phyloP scores from a whole-genome alignment of 169 alveolate species.

The Cryptosporidium ryanae region DNA sequence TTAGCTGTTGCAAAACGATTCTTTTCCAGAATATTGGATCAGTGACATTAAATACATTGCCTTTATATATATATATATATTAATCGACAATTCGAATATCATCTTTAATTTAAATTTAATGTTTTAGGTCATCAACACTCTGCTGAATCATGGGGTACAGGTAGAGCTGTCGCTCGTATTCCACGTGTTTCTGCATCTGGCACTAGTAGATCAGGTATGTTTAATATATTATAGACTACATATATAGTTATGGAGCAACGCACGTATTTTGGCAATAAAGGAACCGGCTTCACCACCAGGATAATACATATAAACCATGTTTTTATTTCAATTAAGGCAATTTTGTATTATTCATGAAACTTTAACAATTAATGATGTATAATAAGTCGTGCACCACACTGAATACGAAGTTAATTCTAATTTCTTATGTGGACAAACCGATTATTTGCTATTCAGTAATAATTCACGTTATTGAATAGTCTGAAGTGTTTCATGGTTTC shows the following conservation, averaged over 20 bases:
- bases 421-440: slow-evolving; percentile 59
- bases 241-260: too few relatives aligned
- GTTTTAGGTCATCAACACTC: slow-evolving; percentile 92
- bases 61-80: background rate
- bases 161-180: slow-evolving; percentile 98
- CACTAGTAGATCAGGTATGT: slow-evolving; percentile 92
- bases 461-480: background rate
- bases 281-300: too few relatives aligned
- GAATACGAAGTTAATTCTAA: slow-evolving; percentile 1
- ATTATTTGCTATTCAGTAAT: slow-evolving; percentile 20
- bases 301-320: too few relatives aligned
- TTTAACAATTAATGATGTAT: slow-evolving; percentile 36
- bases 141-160: slow-evolving; percentile 99
- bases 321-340: background rate
- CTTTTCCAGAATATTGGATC: too few relatives aligned
- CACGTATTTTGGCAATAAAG: background rate
- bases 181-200: slow-evolving; percentile 99
- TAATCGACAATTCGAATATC: background rate
- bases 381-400: slow-evolving; percentile 76
- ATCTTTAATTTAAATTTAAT: background rate
- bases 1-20: too few relatives aligned
- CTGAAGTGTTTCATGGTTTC: background rate
- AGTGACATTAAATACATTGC: too few relatives aligned
- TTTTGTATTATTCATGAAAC: background rate
- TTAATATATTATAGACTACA: background rate